phyloP scores from a whole-genome alignment of 2,329 filamentous ascomycete species.

The Septoria petroselini region DNA sequence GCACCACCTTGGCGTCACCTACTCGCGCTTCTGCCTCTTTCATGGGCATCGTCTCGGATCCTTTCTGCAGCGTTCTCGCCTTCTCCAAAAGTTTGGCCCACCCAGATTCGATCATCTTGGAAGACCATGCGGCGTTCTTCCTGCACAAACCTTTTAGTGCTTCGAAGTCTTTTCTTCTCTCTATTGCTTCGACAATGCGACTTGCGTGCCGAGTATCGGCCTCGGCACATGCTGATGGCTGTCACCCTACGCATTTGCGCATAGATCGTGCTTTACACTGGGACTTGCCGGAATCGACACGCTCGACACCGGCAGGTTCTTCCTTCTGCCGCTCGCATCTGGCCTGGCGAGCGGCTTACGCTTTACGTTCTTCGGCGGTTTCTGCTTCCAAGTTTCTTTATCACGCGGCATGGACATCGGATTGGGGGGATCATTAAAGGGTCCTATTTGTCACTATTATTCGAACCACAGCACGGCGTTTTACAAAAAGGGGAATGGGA shows the following conservation, averaged over 20 bases:
- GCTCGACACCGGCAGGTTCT: not conserved
- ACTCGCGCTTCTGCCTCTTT: not conserved
- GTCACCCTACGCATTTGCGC: not conserved
- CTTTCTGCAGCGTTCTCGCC: slow-evolving; percentile 19
- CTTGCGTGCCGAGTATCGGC: not conserved
- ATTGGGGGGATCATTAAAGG: slow-evolving; percentile 1
- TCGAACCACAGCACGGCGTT: slow-evolving; percentile 15
- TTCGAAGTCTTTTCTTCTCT: slow-evolving; percentile 1
- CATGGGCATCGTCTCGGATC: not conserved
- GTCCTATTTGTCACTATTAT: slow-evolving; percentile 11
- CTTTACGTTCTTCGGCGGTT: slow-evolving; percentile 5
- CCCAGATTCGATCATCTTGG: slow-evolving; percentile 8
- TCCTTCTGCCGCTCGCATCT: not conserved
- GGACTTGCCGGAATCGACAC: not conserved
- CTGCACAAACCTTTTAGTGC: slow-evolving; percentile 14
- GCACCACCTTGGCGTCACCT: not conserved
- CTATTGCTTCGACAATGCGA: slow-evolving; percentile 6
- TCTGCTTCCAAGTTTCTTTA: slow-evolving; percentile 4
- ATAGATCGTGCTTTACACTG: not conserved
- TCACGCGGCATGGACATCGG: slow-evolving; percentile 13
- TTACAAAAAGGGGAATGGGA: slow-evolving; percentile 3
- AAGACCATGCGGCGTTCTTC: slow-evolving; percentile 15
- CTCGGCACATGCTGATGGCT: not conserved
- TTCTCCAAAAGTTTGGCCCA: slow-evolving; percentile 15
- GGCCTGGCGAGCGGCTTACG: not conserved